phyloP scores from a whole-genome alignment of 2,329 filamentous ascomycete genomes.

The Ramularia endophylla region DNA sequence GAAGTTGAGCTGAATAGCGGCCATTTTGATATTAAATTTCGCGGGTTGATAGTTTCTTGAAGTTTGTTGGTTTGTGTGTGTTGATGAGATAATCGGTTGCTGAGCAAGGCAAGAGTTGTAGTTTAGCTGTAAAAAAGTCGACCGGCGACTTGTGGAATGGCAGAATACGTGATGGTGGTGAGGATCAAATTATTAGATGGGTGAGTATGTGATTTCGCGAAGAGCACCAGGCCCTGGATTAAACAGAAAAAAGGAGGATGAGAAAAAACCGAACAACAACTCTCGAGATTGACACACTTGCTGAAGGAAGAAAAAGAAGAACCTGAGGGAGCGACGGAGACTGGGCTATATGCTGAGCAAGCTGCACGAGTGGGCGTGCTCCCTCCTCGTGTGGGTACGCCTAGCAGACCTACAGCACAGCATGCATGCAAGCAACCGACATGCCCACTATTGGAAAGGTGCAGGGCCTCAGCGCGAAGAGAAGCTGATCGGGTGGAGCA shows the following conservation, averaged over 20 bases:
- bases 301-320: slow-evolving; percentile 38
- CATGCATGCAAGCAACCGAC: slow-evolving; percentile 2
- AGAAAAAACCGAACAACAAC: slow-evolving; percentile 43
- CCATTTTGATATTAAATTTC: slow-evolving; percentile 51
- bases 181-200: slow-evolving; percentile 23
- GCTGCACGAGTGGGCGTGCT: too few species aligned
- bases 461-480: slow-evolving; percentile 22
- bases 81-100: slow-evolving; percentile 25
- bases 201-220: slow-evolving; percentile 21
- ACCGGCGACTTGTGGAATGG: slow-evolving; percentile 32
- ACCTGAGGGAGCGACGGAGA: slow-evolving; percentile 16
- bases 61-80: slow-evolving; percentile 2
- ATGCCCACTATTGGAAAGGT: slow-evolving; percentile 22
- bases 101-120: slow-evolving; percentile 45
- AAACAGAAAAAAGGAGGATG: slow-evolving; percentile 33
- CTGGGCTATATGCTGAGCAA: too few species aligned
- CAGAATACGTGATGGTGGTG: slow-evolving; percentile 19
- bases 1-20: slow-evolving; percentile 90
- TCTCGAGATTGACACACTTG: slow-evolving; percentile 48
- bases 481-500: slow-evolving; percentile 15
- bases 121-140: slow-evolving; percentile 34
- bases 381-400: too few species aligned
- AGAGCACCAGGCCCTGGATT: slow-evolving; percentile 44
- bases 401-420: not conserved
- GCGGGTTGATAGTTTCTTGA: slow-evolving; percentile 16